phyloP scores from a whole-genome alignment of 345 rosid species.

The Tarenaya hassleriana region DNA sequence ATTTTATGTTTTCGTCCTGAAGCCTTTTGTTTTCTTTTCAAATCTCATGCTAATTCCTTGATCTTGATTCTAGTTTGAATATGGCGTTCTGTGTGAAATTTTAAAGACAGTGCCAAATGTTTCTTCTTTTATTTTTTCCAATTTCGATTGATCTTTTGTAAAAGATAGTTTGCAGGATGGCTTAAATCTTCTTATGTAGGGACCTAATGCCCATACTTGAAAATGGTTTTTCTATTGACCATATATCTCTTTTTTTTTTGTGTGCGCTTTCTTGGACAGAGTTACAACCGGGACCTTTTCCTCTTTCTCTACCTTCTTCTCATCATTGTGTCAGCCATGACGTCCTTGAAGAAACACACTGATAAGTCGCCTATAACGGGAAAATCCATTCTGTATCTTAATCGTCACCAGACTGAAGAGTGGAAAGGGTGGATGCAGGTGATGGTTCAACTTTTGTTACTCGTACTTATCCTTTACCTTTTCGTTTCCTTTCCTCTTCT shows the following conservation, averaged over 20 bases:
- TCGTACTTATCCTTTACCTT: neutral
- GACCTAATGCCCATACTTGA: neutral
- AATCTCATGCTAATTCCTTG: neutral
- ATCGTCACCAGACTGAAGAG: constrained; percentile 94
- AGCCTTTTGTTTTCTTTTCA: too few species aligned
- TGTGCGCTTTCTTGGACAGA: constrained; percentile 48
- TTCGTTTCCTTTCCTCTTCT: neutral
- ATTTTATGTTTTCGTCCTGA: too few species aligned
- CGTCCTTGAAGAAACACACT: constrained; percentile 76
- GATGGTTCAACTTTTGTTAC: constrained; percentile 20
- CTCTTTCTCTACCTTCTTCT: constrained; percentile 86
- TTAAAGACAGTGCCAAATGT: too few species aligned
- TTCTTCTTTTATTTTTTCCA: too few species aligned
- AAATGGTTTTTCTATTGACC: constrained; percentile 8
- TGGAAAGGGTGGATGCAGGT: constrained; percentile 99
- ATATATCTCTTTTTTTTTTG: neutral
- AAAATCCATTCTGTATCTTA: constrained; percentile 72
- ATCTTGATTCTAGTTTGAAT: neutral
- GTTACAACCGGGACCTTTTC: constrained; percentile 88
- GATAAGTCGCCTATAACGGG: constrained; percentile 79
- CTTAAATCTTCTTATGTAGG: neutral
- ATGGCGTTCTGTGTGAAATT: neutral
- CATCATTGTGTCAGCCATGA: constrained; percentile 74
- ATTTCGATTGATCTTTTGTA: too few species aligned
- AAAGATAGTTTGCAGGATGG: too few species aligned